Evolutionary conservation across 202 grass and related monocot species (phyloP).

Genomic region (Schoenoplectus triqueter): DNA sequence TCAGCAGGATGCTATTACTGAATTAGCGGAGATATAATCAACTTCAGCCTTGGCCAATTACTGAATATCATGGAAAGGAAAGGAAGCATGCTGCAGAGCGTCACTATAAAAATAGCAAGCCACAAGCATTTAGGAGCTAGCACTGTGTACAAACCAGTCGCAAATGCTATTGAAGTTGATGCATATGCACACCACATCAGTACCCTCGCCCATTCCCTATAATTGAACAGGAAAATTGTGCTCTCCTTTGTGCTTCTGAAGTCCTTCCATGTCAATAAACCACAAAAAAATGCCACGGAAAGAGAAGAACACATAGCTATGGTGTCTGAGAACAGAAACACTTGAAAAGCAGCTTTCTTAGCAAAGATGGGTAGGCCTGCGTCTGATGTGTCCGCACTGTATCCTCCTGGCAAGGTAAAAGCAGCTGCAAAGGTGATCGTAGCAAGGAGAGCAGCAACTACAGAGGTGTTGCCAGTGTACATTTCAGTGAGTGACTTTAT

Average conservation of each 20-base stretch:
- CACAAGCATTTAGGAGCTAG: conserved; percentile 11
- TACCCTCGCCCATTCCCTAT: neutral
- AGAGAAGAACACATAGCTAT: conserved; percentile 15
- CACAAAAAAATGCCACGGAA: neutral
- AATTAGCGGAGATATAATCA: too few species aligned
- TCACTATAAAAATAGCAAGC: conserved; percentile 23
- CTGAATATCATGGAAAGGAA: neutral
- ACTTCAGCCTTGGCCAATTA: too few species aligned
- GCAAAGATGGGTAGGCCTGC: conserved; percentile 12
- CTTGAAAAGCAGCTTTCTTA: conserved; percentile 15
- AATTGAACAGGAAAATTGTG: conserved; percentile 8
- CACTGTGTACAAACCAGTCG: conserved; percentile 18
- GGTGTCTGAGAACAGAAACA: conserved; percentile 16
- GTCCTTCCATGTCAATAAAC: conserved; percentile 4
- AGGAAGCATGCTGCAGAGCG: neutral
- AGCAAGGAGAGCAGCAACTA: conserved; percentile 36
- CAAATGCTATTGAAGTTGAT: conserved; percentile 24
- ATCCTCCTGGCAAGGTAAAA: conserved; percentile 17
- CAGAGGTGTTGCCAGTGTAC: conserved; percentile 34
- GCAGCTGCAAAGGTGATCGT: conserved; percentile 37
- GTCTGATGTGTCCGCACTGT: neutral
- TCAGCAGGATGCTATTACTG: too few species aligned
- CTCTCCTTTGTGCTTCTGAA: neutral
- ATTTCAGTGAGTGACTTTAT: conserved; percentile 32
- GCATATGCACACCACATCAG: conserved; percentile 24